These are phyloP conservation scores for Hordeum pubiflorum DNA, from an alignment of 202 grass and related monocot species.

Conservation along the genomic window DNA sequence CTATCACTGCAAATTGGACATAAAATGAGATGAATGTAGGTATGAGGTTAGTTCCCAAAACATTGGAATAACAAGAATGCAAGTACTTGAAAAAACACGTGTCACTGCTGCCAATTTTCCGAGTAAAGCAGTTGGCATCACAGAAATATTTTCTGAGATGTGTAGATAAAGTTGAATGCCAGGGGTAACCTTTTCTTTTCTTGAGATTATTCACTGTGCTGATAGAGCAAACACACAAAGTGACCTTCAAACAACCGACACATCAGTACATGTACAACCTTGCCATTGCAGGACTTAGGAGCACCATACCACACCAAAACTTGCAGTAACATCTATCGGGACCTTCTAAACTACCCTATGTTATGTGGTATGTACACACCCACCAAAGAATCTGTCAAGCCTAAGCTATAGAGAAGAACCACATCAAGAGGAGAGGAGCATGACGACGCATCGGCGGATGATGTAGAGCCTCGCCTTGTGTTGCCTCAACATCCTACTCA, in stretches of 20 bases:
- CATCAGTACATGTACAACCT: slow-evolving; percentile 20
- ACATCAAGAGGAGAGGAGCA: slow-evolving; percentile 36
- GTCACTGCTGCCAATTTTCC: too few relatives aligned
- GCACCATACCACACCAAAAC: background rate
- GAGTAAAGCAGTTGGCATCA: too few relatives aligned
- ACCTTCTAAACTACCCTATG: slow-evolving; percentile 7
- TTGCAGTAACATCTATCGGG: background rate
- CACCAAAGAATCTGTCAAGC: slow-evolving; percentile 27
- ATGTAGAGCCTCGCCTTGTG: slow-evolving; percentile 49
- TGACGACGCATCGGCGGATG: slow-evolving; percentile 40
- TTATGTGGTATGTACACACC: slow-evolving; percentile 3
- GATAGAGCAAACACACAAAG: background rate
- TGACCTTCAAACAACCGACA: background rate
- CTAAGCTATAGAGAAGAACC: background rate
- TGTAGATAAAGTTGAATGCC: background rate
- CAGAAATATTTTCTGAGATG: too few relatives aligned
- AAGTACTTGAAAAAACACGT: too few relatives aligned
- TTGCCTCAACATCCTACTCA: slow-evolving; percentile 28
- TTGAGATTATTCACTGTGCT: background rate
- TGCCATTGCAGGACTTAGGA: slow-evolving; percentile 45
- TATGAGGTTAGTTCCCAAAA: too few relatives aligned
- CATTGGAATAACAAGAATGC: too few relatives aligned
- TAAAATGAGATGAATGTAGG: too few relatives aligned
- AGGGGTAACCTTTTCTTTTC: background rate
- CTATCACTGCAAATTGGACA: too few relatives aligned